Conservation (phyloP, 441 rosid genomes). For the Erysimum pusillum region DNA sequence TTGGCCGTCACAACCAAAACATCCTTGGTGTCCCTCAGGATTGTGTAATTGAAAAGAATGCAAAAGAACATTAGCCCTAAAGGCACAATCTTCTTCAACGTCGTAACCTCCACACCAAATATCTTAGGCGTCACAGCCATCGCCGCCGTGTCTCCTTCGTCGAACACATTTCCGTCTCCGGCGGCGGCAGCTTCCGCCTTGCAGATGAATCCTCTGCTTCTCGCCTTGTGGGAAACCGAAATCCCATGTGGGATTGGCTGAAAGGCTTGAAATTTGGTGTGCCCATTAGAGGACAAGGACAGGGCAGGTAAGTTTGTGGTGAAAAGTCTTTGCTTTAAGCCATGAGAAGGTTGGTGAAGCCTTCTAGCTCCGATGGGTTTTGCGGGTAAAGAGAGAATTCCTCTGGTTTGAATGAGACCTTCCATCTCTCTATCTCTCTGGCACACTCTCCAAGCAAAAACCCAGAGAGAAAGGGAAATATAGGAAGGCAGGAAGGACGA, state of each 20-base stretch:
- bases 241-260: slow-evolving; percentile 55
- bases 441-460: slow-evolving; percentile 32
- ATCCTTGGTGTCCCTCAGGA: slow-evolving; percentile 95
- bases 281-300: slow-evolving; percentile 66
- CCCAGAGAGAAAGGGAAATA: slow-evolving; percentile 28
- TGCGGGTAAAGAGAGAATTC: slow-evolving; percentile 79
- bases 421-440: slow-evolving; percentile 60
- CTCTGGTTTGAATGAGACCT: slow-evolving; percentile 75
- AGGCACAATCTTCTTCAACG: slow-evolving; percentile 88
- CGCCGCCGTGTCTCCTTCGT: slow-evolving; percentile 50
- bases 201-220: slow-evolving; percentile 61
- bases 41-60: slow-evolving; percentile 92
- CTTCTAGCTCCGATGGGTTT: slow-evolving; percentile 62
- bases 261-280: slow-evolving; percentile 51
- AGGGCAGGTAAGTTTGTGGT: slow-evolving; percentile 57
- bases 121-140: slow-evolving; percentile 55
- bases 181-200: slow-evolving; percentile 87
- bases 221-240: slow-evolving; percentile 51
- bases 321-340: slow-evolving; percentile 77
- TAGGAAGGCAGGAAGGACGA: slow-evolving; percentile 17
- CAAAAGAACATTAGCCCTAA: slow-evolving; percentile 98
- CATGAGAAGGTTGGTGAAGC: slow-evolving; percentile 66
- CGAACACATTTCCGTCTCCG: slow-evolving; percentile 60
- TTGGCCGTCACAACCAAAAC: slow-evolving; percentile 94
- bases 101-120: slow-evolving; percentile 77